Base-by-base conservation (phyloP, 495 filamentous ascomycete genomes). In the Immersiella caudata region DNA sequence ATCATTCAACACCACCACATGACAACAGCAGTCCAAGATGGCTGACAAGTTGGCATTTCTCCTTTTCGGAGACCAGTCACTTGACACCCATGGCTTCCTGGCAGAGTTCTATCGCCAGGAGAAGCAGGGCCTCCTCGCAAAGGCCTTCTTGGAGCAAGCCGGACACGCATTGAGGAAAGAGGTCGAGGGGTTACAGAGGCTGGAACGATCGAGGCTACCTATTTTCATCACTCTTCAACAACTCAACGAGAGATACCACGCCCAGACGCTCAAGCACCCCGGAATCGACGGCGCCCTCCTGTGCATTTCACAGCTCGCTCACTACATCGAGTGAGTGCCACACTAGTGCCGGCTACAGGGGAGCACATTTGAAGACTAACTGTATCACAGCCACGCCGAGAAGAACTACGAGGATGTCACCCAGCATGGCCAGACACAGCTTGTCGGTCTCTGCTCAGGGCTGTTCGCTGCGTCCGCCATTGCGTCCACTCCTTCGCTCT, bases 31-130 rank as follows among this genome's bases (percentile, higher is more conserved):
- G 22, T 64, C 35, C 71, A 79, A 67, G 57, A 83, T 81, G 79
- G 79, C 74, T 71, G 73, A 79, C 73, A 74, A 78, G 72, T 74
- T 81, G 73, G 78, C 77, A 40, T 83, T 81, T 71, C 77, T 83
- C 73, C 79, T 91, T 71, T 93, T 93, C 75, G 92, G 91, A 80
- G 91, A 95, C 77, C 90, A 93, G 81, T 92, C 90, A 27, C 83
- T 88, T 70, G 88, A 91, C 73, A 88, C 89, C 62, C 87, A 89
- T 69, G 81, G 83, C 56, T 87, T 90, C 60, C 80, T 94, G 68
- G 84, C 81, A 81, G 83, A 81, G 68, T 91, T 76, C 70, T 89
- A 73, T 68, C 78, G 75, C 68, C 82, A 87, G 66, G 82, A 83
- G 60, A 89, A 88, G 71, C 86, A 87, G 67, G 88, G 91, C 73